Base-by-base conservation (phyloP, 768 basidiomycete species). In the Termitomyces sp. region DNA sequence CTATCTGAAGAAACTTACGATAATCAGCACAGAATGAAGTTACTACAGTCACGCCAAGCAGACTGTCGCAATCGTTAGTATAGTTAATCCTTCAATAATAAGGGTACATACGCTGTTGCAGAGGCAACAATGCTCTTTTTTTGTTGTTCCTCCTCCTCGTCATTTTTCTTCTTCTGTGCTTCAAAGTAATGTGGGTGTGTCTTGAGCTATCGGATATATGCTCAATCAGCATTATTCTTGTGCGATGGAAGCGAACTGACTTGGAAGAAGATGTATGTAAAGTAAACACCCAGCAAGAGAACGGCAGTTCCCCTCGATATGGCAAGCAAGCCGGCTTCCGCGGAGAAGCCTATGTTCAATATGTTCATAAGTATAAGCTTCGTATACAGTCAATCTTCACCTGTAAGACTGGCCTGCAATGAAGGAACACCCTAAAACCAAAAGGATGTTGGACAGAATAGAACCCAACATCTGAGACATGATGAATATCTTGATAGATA, bases 11-110 rank as follows among this genome's bases (percentile, higher is more conserved):
- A 18, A 58, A 83, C 87, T 67, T 68, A 88, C 91, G 73, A 68
- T 85, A 91, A 70, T 97, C 95, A 32, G 95, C 94, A 64, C 91
- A 93, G 75, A 96, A 93, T 0, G 91, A 82, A 0, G 93, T 96
- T 49, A 91, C 68, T 49, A 95, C 75, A 1, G 95, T 95, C 13
- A 92, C 85, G 38, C 73, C 69, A 38, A 94, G 75, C 7, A 97
- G 78, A 55, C 89, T 88, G 51, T 41, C 61, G 36, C 33, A 44
- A 44, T 8, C 48, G 9, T 54, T 23, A 51, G 55, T 57, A 52
- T 50, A 30, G 30, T 26, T 9, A 5, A 40, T 26, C 40, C 60
- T 30, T 40, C 4, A 35, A 32, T 18, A 20, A 35, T 10, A 0
- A 54, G 43, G 13, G 9, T 18, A 33, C 82, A 23, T 57, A 82